Conservation (phyloP, 2,329 filamentous ascomycete species). For the Aspergillus oerlinghausenensis region DNA sequence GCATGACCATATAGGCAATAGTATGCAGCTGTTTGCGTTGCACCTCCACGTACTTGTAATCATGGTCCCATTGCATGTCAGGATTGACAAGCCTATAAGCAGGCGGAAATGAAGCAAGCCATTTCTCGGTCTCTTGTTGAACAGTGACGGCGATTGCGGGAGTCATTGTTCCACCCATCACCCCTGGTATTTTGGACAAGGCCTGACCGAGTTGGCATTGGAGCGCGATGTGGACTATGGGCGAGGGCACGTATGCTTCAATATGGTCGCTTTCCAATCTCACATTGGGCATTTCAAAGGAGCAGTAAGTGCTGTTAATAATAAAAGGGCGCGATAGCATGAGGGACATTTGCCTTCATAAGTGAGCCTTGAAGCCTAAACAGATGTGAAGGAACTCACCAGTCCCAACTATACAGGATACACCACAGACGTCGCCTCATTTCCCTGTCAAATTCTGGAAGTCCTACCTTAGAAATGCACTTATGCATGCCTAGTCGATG, state of each 20-base stretch:
- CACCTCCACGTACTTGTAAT: conserved; percentile 41
- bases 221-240: conserved; percentile 41
- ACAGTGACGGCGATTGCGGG: conserved; percentile 25
- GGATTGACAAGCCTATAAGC: conserved; percentile 38
- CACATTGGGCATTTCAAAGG: conserved; percentile 39
- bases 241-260: conserved; percentile 37
- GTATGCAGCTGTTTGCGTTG: conserved; percentile 47
- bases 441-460: conserved; percentile 46
- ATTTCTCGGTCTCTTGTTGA: conserved; percentile 35
- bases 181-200: conserved; percentile 19
- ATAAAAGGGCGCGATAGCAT: conserved; percentile 43
- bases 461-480: conserved; percentile 28
- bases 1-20: conserved; percentile 43
- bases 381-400: conserved; percentile 27
- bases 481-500: conserved; percentile 31
- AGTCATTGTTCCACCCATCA: conserved; percentile 9
- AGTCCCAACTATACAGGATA: conserved; percentile 47
- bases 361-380: background rate
- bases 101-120: conserved; percentile 42
- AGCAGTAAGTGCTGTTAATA: conserved; percentile 39
- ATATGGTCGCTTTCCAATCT: conserved; percentile 28
- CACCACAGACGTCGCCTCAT: conserved; percentile 46
- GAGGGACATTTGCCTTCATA: conserved; percentile 38
- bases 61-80: conserved; percentile 40
- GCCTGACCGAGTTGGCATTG: conserved; percentile 36